Base-by-base conservation (phyloP, 257 asterid genomes). In the Solanum dulcamara region DNA sequence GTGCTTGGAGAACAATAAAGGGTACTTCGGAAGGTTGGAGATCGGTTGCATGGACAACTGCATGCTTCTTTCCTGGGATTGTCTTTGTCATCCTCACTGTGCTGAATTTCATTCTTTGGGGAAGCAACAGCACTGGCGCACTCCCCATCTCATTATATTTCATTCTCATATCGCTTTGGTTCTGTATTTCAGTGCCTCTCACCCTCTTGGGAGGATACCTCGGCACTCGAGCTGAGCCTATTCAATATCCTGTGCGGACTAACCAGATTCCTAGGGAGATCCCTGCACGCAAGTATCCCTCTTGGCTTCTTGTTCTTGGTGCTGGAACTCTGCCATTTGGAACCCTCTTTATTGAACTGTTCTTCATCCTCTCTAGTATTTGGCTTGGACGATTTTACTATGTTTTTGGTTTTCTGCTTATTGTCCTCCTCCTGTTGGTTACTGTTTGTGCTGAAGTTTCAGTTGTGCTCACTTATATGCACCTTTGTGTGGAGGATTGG, bases 271-370 rank as follows among this genome's bases (percentile, higher is more conserved):
- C 96, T 11, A 91, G 98, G 89, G 97, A 95, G 85, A 92, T 95
- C 88, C 98, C 97, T 35, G 90, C 95, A 1, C 93, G 94, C 72
- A 92, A 92, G 84, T 92, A 91, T 81, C 97, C 97, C 35, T 95
- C 97, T 13, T 95, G 97, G 96, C 94, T 95, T 83, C 94, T 95
- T 32, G 95, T 95, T 87, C 96, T 95, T 72, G 97, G 97, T 84
- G 97, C 98, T 77, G 97, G 97, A 86, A 93, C 97, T 66, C 97
- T 93, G 83, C 98, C 98, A 7, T 94, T 94, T 60, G 98, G 98
- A 81, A 95, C 97, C 44, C 97, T 95, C 75, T 95, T 95, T 84
- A 95, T 95, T 71, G 98, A 95, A 80, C 95, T 95, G 74, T 95
- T 95, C 94, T 95, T 93, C 91, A 93, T 95, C 81, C 94, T 95